These are phyloP conservation scores for Takashimella koratensis DNA, from an alignment of 1,284 basidiomycete genomes.

Conservation along the genomic window DNA sequence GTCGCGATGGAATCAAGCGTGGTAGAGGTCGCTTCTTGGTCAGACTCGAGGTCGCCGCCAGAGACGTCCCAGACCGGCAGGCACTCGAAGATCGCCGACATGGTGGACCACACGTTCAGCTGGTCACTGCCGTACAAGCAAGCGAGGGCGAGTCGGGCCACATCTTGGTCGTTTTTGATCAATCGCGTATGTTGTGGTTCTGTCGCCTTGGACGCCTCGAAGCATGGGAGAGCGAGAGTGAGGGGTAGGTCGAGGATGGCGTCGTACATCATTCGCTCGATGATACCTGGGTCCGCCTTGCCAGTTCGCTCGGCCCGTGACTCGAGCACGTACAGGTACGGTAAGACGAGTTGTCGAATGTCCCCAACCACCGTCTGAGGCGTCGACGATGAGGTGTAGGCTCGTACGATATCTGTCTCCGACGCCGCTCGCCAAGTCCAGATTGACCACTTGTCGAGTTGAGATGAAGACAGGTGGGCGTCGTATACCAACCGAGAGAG, in stretches of 20 bases:
- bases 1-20: constrained; percentile 72
- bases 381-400: constrained; percentile 70
- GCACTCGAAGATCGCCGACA: constrained; percentile 90
- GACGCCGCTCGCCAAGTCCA: constrained; percentile 65
- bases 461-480: constrained; percentile 44
- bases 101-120: constrained; percentile 68
- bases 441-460: constrained; percentile 62
- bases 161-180: constrained; percentile 73
- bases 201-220: constrained; percentile 86
- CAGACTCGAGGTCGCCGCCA: constrained; percentile 55
- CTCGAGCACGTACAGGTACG: constrained; percentile 86
- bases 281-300: constrained; percentile 60
- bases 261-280: constrained; percentile 60
- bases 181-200: constrained; percentile 58
- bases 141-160: constrained; percentile 77
- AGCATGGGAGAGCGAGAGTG: constrained; percentile 65
- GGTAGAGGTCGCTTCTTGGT: constrained; percentile 69
- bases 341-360: constrained; percentile 72
- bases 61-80: constrained; percentile 79
- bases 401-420: constrained; percentile 62
- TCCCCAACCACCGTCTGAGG: constrained; percentile 63
- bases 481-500: constrained; percentile 82
- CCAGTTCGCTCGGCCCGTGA: constrained; percentile 75
- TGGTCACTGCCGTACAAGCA: constrained; percentile 79
- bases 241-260: constrained; percentile 69